These are phyloP conservation scores for Candolleomyces aberdarensis DNA, from an alignment of 768 basidiomycete genomes.

Conservation along the genomic window DNA sequence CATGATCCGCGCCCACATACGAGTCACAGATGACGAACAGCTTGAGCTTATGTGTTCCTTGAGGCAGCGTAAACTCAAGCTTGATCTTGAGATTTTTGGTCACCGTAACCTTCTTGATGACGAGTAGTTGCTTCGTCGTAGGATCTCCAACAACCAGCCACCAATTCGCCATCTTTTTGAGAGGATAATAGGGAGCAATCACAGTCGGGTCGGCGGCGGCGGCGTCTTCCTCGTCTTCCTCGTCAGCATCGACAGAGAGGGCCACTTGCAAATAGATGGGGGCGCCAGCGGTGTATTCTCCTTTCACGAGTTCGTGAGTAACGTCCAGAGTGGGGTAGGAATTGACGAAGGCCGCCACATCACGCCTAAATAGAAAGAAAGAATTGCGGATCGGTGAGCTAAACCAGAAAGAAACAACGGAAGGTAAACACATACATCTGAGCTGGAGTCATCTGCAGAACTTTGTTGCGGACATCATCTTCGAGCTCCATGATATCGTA, in stretches of 20 bases:
- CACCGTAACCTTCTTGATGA: conserved; percentile 89
- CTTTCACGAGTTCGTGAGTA: conserved; percentile 78
- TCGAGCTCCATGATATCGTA: conserved; percentile 99
- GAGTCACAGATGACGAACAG: conserved; percentile 92
- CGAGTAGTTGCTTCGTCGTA: conserved; percentile 71
- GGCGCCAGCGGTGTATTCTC: conserved; percentile 80
- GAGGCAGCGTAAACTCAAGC: conserved; percentile 84
- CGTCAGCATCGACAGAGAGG: conserved; percentile 79
- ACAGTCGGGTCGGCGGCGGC: conserved; percentile 74
- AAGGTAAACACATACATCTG: conserved; percentile 74
- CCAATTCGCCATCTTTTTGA: conserved; percentile 92
- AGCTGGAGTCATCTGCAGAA: conserved; percentile 79
- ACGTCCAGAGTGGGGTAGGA: conserved; percentile 97
- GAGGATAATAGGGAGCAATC: conserved; percentile 92
- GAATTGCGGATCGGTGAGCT: conserved; percentile 12
- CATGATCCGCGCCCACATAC: conserved; percentile 90
- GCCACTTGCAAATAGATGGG: conserved; percentile 80
- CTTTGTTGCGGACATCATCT: conserved; percentile 77
- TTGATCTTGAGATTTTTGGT: conserved; percentile 82
- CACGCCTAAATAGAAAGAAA: conserved; percentile 55
- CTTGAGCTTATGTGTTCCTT: conserved; percentile 80
- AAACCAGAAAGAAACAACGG: background rate
- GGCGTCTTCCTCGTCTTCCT: conserved; percentile 80
- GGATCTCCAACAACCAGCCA: conserved; percentile 95
- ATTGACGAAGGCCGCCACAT: conserved; percentile 94